These are phyloP conservation scores for Beauveria sp. DNA, from an alignment of 2,329 filamentous ascomycete species.

Conservation along the genomic window DNA sequence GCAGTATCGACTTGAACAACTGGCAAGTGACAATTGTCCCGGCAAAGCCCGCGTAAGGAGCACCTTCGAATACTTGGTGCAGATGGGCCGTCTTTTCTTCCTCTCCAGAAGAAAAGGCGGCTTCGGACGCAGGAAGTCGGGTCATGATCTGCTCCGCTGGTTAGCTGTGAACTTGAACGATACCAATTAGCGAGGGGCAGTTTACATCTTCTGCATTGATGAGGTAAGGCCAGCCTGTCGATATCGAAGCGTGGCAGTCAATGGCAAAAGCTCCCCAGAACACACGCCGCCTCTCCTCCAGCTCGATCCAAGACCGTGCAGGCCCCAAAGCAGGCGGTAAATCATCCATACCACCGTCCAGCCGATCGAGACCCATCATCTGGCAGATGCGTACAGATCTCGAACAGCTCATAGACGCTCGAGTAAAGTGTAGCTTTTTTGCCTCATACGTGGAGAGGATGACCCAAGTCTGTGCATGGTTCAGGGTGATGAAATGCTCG, in stretches of 20 bases:
- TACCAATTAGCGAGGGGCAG: background rate
- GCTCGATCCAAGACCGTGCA: conserved; percentile 71
- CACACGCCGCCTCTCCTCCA: conserved; percentile 66
- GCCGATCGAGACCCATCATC: conserved; percentile 77
- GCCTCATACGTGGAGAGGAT: conserved; percentile 74
- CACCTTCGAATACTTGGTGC: conserved; percentile 53
- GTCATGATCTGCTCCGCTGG: conserved; percentile 52
- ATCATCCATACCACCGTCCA: conserved; percentile 59
- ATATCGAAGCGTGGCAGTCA: conserved; percentile 79
- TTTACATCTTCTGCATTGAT: conserved; percentile 64
- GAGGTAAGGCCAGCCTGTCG: conserved; percentile 81
- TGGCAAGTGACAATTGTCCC: conserved; percentile 66
- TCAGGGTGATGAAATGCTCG: conserved; percentile 70
- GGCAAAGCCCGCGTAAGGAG: conserved; percentile 62
- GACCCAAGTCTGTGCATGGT: conserved; percentile 73
- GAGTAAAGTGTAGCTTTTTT: conserved; percentile 74
- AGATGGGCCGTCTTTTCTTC: conserved; percentile 57
- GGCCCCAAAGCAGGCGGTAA: conserved; percentile 68
- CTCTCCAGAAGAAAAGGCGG: conserved; percentile 61
- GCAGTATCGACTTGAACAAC: conserved; percentile 73
- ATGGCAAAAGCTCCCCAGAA: conserved; percentile 82
- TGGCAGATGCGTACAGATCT: conserved; percentile 62
- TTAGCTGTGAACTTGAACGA: background rate
- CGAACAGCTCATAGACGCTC: conserved; percentile 76
- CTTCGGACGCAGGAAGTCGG: conserved; percentile 71